Evolutionary conservation across 768 basidiomycete species (phyloP).

Genomic region (Amanita polypyramis): DNA sequence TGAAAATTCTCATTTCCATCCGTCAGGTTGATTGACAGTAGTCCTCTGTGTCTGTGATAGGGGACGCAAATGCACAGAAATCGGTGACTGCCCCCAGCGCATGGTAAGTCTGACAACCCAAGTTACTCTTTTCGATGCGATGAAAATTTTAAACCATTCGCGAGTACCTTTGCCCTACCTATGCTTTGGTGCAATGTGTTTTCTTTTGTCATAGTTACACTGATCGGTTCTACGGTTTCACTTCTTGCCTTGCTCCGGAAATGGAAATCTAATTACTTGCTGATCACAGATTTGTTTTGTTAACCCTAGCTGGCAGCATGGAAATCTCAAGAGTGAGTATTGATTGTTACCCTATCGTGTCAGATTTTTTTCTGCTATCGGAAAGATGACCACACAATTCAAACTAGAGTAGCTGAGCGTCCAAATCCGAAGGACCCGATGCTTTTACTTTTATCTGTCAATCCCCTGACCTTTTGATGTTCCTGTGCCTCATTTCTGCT

Average conservation of each 20-base stretch:
- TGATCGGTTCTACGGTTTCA: conserved; percentile 41
- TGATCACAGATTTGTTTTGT: too few species aligned
- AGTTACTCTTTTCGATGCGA: conserved; percentile 32
- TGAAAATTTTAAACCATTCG: conserved; percentile 35
- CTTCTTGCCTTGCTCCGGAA: neutral
- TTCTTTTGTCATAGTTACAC: conserved; percentile 88
- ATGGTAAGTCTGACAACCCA: too few species aligned
- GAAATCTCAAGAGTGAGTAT: neutral
- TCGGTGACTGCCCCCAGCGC: too few species aligned
- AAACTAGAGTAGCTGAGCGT: conserved; percentile 95
- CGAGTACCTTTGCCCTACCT: conserved; percentile 47
- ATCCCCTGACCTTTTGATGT: conserved; percentile 42
- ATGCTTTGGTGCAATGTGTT: conserved; percentile 42
- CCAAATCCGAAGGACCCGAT: conserved; percentile 42
- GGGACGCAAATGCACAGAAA: too few species aligned
- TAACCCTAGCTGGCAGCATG: too few species aligned
- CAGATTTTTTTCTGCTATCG: neutral
- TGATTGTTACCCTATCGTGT: conserved; percentile 6
- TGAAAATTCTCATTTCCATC: too few species aligned
- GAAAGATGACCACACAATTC: conserved; percentile 56
- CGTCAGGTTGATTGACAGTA: too few species aligned
- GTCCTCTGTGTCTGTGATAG: too few species aligned
- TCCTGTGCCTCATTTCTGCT: neutral
- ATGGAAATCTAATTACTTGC: too few species aligned
- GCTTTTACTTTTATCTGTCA: conserved; percentile 49